A percentile compares a stretch with the other conserved stretches of the same genome.
These are phyloP conservation scores for Diaporthe caulivora DNA, from an alignment of 2,329 filamentous ascomycete species.

Conservation along the genomic window DNA sequence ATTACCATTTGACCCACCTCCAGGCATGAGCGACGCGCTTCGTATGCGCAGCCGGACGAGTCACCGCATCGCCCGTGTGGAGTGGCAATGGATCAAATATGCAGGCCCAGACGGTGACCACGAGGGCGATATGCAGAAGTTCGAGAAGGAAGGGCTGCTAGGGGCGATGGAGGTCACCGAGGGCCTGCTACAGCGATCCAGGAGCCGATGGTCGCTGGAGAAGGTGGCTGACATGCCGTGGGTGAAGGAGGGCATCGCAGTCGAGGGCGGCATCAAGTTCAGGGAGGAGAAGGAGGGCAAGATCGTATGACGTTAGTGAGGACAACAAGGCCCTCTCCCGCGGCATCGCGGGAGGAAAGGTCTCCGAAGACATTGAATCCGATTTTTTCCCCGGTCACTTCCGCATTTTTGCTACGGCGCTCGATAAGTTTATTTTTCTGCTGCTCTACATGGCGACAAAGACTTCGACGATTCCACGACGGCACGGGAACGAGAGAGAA, in stretches of 20 bases:
- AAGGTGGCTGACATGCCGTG: slow-evolving; percentile 80
- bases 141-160: slow-evolving; percentile 73
- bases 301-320: slow-evolving; percentile 53
- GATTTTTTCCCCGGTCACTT: slow-evolving; percentile 16
- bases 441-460: slow-evolving; percentile 19
- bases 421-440: neutral
- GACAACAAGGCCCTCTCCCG: neutral
- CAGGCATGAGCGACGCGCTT: slow-evolving; percentile 80
- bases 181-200: slow-evolving; percentile 83
- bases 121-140: slow-evolving; percentile 73
- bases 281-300: slow-evolving; percentile 70
- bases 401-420: slow-evolving; percentile 9
- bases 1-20: slow-evolving; percentile 91
- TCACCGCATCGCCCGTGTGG: slow-evolving; percentile 93
- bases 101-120: slow-evolving; percentile 89
- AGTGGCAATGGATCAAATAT: slow-evolving; percentile 95
- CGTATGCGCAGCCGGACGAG: slow-evolving; percentile 85
- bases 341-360: neutral
- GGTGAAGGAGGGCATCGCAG: slow-evolving; percentile 79
- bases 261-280: slow-evolving; percentile 73
- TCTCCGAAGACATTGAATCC: neutral
- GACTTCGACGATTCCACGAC: slow-evolving; percentile 32
- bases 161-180: slow-evolving; percentile 88
- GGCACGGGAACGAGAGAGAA: slow-evolving; percentile 5
- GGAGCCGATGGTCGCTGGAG: slow-evolving; percentile 80